Percentiles rank a stretch among this genome's conserved stretches.
These are phyloP conservation scores for Solidago caesia DNA, from an alignment of 129 eudicot genomes.

Conservation along the genomic window DNA sequence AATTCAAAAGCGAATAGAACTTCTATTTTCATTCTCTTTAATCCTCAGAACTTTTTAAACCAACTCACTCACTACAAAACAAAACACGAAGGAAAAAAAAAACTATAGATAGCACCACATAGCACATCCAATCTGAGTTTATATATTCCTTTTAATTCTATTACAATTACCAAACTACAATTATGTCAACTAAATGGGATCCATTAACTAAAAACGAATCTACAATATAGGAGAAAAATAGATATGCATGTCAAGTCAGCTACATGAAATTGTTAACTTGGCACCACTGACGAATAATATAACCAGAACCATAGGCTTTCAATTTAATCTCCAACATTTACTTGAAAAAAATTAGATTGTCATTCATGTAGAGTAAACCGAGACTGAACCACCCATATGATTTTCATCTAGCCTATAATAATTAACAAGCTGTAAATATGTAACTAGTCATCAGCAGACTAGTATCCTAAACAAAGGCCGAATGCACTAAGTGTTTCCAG, in stretches of 20 bases:
- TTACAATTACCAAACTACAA: conserved; percentile 7
- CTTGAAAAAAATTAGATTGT: too few species aligned
- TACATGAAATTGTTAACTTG: too few species aligned
- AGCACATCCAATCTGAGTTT: background rate
- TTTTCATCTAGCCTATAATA: background rate
- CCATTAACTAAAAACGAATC: background rate
- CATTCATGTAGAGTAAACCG: background rate
- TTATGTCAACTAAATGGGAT: conserved; percentile 8
- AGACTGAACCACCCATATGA: background rate
- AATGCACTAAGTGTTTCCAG: background rate
- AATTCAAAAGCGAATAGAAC: background rate
- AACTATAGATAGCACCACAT: background rate
- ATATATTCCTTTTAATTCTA: conserved; percentile 1
- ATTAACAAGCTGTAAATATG: background rate
- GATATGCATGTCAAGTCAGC: too few species aligned
- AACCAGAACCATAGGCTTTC: background rate
- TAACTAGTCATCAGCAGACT: conserved; percentile 10
- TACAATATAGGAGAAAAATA: background rate
- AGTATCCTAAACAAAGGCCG: conserved; percentile 1
- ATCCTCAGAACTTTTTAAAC: background rate
- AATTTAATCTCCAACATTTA: too few species aligned
- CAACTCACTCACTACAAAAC: background rate
- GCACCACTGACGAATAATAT: too few species aligned
- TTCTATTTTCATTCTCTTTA: background rate
- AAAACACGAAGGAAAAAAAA: background rate